A percentile compares a stretch with the other conserved stretches of the same genome.
Conservation (phyloP, 202 grass and related monocot genomes). For the Carex sylvatica region DNA sequence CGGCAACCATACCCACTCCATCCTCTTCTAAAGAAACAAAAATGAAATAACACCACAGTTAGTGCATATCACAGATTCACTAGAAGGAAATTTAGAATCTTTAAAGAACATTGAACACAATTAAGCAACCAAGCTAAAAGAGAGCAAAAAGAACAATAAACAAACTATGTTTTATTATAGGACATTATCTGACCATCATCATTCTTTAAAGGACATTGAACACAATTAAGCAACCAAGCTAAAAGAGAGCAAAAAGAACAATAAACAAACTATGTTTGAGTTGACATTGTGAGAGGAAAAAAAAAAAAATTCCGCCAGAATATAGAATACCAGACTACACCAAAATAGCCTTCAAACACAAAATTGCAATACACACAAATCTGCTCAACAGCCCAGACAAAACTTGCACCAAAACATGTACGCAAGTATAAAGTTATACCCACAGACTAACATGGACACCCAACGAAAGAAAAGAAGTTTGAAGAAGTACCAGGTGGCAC, state of each 20-base stretch:
- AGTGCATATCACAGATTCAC: not conserved
- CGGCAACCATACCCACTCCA: constrained; percentile 38
- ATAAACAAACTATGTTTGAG: not conserved
- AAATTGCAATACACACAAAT: not conserved
- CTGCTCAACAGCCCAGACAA: not conserved
- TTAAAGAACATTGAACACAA: constrained; percentile 3
- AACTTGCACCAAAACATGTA: constrained; percentile 1
- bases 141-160: constrained; percentile 2
- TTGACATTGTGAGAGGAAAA: not conserved
- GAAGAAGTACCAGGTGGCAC: constrained; percentile 15
- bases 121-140: not conserved
- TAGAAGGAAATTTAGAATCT: not conserved
- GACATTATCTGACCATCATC: not conserved
- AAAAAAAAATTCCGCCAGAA: not conserved
- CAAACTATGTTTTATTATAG: not conserved
- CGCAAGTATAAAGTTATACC: not conserved
- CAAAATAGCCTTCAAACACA: not conserved
- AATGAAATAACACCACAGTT: not conserved
- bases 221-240: not conserved
- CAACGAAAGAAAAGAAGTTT: not conserved
- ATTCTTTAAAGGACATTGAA: not conserved
- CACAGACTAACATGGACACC: not conserved
- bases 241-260: not conserved
- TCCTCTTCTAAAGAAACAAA: constrained; percentile 24
- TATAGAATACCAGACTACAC: not conserved